These are phyloP conservation scores for Roridomyces roridus DNA, from an alignment of 768 basidiomycete species.

Conservation along the genomic window DNA sequence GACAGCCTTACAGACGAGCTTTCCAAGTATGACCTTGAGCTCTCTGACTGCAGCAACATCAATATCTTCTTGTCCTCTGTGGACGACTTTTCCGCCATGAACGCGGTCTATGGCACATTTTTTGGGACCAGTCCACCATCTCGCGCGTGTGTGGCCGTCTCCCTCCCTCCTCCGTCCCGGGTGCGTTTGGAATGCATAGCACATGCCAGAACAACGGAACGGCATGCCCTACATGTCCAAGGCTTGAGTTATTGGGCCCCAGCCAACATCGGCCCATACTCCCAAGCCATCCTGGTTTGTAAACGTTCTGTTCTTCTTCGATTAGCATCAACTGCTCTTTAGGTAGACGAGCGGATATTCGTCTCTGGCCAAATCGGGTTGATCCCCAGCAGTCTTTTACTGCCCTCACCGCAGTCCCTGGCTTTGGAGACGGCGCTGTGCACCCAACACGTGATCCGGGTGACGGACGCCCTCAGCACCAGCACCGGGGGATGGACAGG, in stretches of 20 bases:
- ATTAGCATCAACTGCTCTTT: conserved; percentile 3
- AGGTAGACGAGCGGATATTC: conserved; percentile 82
- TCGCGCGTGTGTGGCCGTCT: conserved; percentile 90
- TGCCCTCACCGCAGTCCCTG: conserved; percentile 67
- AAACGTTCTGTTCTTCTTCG: not conserved
- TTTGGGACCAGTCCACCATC: conserved; percentile 94
- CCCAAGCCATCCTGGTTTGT: conserved; percentile 86
- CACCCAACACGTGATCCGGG: conserved; percentile 79
- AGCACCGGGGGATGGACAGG: conserved; percentile 67
- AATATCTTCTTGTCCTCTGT: conserved; percentile 87
- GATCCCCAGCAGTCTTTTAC: conserved; percentile 70
- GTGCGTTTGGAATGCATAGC: conserved; percentile 81
- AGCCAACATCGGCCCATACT: conserved; percentile 98
- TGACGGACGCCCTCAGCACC: conserved; percentile 64
- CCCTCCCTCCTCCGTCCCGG: conserved; percentile 61
- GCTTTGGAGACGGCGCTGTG: conserved; percentile 73
- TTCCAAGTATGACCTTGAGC: conserved; percentile 47
- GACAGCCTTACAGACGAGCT: conserved; percentile 56
- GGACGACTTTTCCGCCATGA: conserved; percentile 77
- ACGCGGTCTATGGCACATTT: conserved; percentile 77
- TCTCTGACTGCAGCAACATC: conserved; percentile 74
- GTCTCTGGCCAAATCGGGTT: conserved; percentile 96
- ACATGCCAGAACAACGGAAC: conserved; percentile 53
- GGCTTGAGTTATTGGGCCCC: conserved; percentile 98
- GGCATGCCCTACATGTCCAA: conserved; percentile 92